Evolutionary conservation across 2,329 filamentous ascomycete genomes (phyloP).

Genomic region (Celoporthe dispersa): DNA sequence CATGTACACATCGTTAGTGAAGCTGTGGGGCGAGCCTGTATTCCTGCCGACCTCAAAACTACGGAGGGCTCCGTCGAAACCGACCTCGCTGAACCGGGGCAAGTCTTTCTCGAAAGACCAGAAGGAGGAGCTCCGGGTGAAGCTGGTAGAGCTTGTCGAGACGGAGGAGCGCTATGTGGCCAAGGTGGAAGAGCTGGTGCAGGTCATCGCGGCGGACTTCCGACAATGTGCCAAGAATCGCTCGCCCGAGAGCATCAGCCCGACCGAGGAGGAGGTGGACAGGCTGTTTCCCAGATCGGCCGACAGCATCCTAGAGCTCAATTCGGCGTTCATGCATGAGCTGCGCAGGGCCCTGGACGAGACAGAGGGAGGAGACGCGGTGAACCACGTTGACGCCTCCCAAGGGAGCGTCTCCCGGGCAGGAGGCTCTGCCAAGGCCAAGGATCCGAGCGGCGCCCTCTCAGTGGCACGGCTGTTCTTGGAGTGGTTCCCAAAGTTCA

Average conservation of each 20-base stretch:
- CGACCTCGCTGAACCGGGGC: conserved; percentile 77
- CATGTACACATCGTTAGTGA: conserved; percentile 75
- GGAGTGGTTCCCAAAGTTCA: conserved; percentile 93
- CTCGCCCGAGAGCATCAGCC: conserved; percentile 66
- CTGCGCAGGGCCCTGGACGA: conserved; percentile 79
- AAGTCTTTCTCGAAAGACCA: conserved; percentile 80
- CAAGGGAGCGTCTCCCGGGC: conserved; percentile 48
- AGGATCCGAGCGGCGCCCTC: conserved; percentile 78
- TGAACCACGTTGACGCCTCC: conserved; percentile 71
- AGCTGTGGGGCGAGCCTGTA: conserved; percentile 79
- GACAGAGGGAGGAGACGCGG: conserved; percentile 79
- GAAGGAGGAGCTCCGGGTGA: conserved; percentile 82
- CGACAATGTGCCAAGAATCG: conserved; percentile 68
- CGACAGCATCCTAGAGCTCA: conserved; percentile 79
- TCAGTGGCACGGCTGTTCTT: conserved; percentile 80
- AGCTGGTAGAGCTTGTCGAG: conserved; percentile 87
- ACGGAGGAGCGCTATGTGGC: conserved; percentile 93
- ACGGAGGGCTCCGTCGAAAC: conserved; percentile 84
- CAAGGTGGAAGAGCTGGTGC: conserved; percentile 83
- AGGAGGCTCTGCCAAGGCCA: conserved; percentile 51
- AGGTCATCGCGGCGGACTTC: conserved; percentile 80
- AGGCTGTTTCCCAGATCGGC: conserved; percentile 82
- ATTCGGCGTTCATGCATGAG: conserved; percentile 78
- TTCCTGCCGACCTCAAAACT: conserved; percentile 87
- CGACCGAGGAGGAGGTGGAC: conserved; percentile 72